phyloP scores from a whole-genome alignment of 306 rosid species.

The Cicer bijugum region DNA sequence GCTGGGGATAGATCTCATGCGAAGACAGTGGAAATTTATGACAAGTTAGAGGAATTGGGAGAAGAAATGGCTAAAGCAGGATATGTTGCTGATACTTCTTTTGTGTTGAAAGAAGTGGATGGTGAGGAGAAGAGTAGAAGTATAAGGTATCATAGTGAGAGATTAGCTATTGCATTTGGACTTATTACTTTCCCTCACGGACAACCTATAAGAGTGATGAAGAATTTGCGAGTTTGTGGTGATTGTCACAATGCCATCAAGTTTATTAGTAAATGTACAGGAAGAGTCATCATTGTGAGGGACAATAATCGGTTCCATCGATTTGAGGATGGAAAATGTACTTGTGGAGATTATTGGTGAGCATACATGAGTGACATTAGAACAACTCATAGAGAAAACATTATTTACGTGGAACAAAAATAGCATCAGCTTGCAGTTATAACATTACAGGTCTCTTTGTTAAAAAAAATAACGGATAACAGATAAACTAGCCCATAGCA shows the following conservation, averaged over 20 bases:
- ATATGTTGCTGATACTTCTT: slow-evolving; percentile 87
- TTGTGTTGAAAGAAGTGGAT: slow-evolving; percentile 70
- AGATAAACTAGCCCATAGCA: too few relatives aligned
- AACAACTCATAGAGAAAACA: not conserved
- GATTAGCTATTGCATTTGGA: slow-evolving; percentile 85
- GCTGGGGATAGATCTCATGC: slow-evolving; percentile 73
- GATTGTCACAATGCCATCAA: slow-evolving; percentile 89
- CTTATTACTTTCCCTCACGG: slow-evolving; percentile 66
- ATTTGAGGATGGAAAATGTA: slow-evolving; percentile 85
- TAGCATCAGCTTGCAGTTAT: slow-evolving; percentile 8
- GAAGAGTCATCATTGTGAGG: slow-evolving; percentile 74
- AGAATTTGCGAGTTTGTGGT: slow-evolving; percentile 90
- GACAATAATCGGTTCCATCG: slow-evolving; percentile 85
- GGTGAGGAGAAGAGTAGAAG: slow-evolving; percentile 70
- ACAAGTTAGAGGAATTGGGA: slow-evolving; percentile 77
- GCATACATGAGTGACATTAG: slow-evolving; percentile 2
- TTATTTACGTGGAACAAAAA: not conserved
- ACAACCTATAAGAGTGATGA: slow-evolving; percentile 85
- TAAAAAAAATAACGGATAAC: too few relatives aligned
- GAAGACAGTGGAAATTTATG: slow-evolving; percentile 63
- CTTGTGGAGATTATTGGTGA: slow-evolving; percentile 89
- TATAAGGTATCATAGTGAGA: slow-evolving; percentile 83
- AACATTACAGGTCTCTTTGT: not conserved
- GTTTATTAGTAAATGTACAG: slow-evolving; percentile 78
- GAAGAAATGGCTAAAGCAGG: slow-evolving; percentile 80